These are phyloP conservation scores for Hypoxylon sp. DNA, from an alignment of 2,329 filamentous ascomycete species.

Conservation along the genomic window DNA sequence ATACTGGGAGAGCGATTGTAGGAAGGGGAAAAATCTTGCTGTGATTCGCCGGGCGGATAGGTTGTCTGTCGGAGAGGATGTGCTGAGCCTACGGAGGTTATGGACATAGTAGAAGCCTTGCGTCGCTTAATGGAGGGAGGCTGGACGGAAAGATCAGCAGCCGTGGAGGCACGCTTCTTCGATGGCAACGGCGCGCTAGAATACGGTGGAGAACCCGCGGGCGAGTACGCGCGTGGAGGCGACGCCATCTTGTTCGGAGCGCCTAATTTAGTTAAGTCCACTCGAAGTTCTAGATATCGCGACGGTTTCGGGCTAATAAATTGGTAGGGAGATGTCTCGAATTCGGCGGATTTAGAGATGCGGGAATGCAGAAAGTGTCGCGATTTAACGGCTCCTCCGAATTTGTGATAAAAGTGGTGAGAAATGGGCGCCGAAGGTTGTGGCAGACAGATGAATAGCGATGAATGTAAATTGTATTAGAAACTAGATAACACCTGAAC, in stretches of 20 bases:
- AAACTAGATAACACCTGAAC: background rate
- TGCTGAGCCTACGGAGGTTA: constrained; percentile 65
- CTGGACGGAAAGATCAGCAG: constrained; percentile 66
- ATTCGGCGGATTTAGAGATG: constrained; percentile 10
- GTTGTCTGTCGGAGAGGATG: constrained; percentile 86
- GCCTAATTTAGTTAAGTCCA: constrained; percentile 33
- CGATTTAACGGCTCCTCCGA: background rate
- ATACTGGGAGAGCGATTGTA: constrained; percentile 75
- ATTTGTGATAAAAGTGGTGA: background rate
- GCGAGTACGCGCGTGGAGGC: constrained; percentile 66
- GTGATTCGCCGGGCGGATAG: constrained; percentile 76
- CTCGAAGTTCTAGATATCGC: constrained; percentile 19
- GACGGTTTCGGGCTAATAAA: constrained; percentile 28
- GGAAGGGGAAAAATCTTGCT: constrained; percentile 64
- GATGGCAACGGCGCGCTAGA: constrained; percentile 66
- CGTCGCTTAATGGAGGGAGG: constrained; percentile 73
- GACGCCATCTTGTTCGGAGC: constrained; percentile 65
- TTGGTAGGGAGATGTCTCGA: constrained; percentile 12
- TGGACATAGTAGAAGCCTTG: constrained; percentile 76
- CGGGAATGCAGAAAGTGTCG: background rate
- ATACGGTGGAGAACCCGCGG: constrained; percentile 69
- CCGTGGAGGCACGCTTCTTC: constrained; percentile 75
- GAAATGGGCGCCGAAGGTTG: background rate
- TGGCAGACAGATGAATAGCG: background rate
- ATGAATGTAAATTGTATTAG: background rate